phyloP scores from a whole-genome alignment of 352 stramenopile genomes.

The Pythium rhizo-oryzae region DNA sequence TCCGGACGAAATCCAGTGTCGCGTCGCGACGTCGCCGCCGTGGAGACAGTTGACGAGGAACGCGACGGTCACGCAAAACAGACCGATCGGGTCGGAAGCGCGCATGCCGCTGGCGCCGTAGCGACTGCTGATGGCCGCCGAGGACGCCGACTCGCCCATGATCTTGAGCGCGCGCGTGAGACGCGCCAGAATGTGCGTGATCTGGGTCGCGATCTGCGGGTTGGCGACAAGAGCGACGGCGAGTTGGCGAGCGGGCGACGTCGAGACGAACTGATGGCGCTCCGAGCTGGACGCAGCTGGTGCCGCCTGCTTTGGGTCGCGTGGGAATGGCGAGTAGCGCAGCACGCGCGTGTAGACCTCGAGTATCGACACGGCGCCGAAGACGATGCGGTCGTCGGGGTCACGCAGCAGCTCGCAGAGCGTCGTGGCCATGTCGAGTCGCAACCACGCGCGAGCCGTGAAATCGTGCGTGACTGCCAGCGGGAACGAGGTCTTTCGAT shows the following conservation, averaged over 20 bases:
- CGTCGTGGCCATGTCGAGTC: constrained; percentile 31
- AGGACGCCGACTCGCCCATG: constrained; percentile 29
- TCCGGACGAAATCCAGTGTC: constrained; percentile 33
- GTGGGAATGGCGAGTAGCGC: constrained; percentile 20
- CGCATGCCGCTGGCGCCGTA: constrained; percentile 11
- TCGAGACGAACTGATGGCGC: not conserved
- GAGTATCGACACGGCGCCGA: constrained; percentile 37
- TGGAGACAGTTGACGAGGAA: constrained; percentile 49
- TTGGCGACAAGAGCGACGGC: constrained; percentile 6
- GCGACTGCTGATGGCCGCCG: constrained; percentile 16
- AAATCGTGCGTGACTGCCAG: constrained; percentile 31
- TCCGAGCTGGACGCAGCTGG: not conserved
- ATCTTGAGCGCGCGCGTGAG: constrained; percentile 35
- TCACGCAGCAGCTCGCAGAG: constrained; percentile 39
- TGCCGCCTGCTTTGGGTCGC: not conserved
- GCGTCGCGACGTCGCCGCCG: constrained; percentile 36
- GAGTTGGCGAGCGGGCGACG: constrained; percentile 9
- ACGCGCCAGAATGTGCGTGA: constrained; percentile 31
- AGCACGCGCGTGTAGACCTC: constrained; percentile 45
- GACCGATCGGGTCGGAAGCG: not conserved
- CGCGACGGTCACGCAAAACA: constrained; percentile 21
- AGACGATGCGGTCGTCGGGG: constrained; percentile 41
- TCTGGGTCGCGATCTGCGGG: constrained; percentile 3
- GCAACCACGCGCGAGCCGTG: constrained; percentile 34
- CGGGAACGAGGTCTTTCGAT: constrained; percentile 34